Base-by-base conservation (phyloP, 176 grass and related monocot genomes). In the Eragrostis curvula region DNA sequence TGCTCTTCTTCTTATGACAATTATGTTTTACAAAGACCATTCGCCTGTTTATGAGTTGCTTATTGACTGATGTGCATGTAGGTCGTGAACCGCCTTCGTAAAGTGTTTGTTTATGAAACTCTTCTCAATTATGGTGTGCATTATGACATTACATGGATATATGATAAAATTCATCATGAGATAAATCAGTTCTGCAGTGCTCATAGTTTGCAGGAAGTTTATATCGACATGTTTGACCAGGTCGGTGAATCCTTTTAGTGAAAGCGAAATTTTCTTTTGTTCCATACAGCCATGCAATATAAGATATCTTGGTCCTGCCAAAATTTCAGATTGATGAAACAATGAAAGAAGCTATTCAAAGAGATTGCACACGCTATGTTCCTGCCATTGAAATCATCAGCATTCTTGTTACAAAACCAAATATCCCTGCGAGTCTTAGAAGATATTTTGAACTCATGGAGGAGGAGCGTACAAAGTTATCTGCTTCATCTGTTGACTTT, bases 111-210 rank as follows among this genome's bases (percentile, higher is more conserved):
- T 53, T 86, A 96, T 78, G 88, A 96, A 7, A 99, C 97, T 65
- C 80, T 99, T 58, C 97, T 94, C 81, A 90, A 99, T 61, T 99
- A 99, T 90, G 97, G 97, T 17, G 80, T 99, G 48, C 83, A 94
- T 72, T 99, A 99, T 83, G 97, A 96, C 53, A 99, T 94, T 80
- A 96, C 93, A 83, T 99, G 97, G 97, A 99, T 99, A 84, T 99
- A 99, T 81, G 97, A 99, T 75, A 99, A 99, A 85, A 99, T 99
- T 86, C 97, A 99, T 79, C 97, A 99, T 88, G 97, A 99, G 85
- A 99, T 99, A 82, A 99, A 99, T 83, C 93, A 99, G 77, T 99
- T 99, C 80, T 99, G 97, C 85, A 99, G 97, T 76, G 91, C 91
- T 75, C 92, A 99, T 68, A 78, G 89, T 81, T 88, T 99, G 84